A percentile compares a stretch with the other conserved stretches of the same genome.
Conservation (phyloP, 2,329 filamentous ascomycete species). For the Exophiala lecanii-corni region DNA sequence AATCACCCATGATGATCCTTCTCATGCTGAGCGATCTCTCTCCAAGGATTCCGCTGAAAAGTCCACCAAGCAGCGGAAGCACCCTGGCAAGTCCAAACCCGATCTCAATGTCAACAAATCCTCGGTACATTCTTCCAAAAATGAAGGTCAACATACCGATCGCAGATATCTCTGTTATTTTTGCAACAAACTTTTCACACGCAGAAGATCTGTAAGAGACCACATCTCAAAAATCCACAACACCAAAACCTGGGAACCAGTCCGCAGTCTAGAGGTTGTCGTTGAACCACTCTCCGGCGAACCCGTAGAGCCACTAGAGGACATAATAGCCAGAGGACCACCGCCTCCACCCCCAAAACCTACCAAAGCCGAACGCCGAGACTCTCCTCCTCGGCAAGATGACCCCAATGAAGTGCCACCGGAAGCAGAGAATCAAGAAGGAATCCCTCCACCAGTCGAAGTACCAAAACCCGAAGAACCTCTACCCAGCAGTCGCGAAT, state of each 20-base stretch:
- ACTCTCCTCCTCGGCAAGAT: constrained; percentile 12
- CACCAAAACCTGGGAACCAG: constrained; percentile 26
- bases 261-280: constrained; percentile 25
- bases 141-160: constrained; percentile 28
- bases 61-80: constrained; percentile 15
- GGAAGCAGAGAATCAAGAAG: constrained; percentile 4
- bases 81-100: constrained; percentile 18
- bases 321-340: constrained; percentile 24
- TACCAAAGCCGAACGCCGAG: constrained; percentile 13
- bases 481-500: constrained; percentile 1
- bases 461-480: constrained; percentile 1
- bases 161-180: constrained; percentile 27
- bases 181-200: constrained; percentile 27
- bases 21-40: neutral
- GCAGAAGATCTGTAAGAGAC: constrained; percentile 26
- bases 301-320: constrained; percentile 24
- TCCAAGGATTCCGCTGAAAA: constrained; percentile 5
- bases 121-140: constrained; percentile 26
- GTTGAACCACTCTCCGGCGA: constrained; percentile 25
- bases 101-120: constrained; percentile 19
- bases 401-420: constrained; percentile 6
- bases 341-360: constrained; percentile 21
- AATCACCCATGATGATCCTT: neutral
- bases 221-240: constrained; percentile 28
- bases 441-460: constrained; percentile 1